phyloP scores from a whole-genome alignment of 345 rosid genomes.

The Linum usitatissimum region DNA sequence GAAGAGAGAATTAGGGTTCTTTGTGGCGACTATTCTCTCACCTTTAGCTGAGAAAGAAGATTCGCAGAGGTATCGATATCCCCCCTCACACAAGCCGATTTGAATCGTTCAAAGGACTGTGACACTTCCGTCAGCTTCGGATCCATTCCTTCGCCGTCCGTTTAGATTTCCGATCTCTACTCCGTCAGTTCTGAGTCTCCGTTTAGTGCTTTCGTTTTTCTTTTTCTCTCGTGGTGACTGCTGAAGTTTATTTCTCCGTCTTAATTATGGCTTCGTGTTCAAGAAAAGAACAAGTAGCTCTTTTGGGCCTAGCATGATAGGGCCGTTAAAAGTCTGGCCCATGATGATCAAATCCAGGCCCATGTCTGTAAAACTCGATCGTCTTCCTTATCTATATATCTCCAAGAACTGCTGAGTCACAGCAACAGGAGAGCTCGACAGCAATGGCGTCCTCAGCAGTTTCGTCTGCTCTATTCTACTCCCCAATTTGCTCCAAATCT shows the following conservation, averaged over 20 bases:
- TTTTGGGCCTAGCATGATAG: background rate
- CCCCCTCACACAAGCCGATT: conserved; percentile 62
- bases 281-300: conserved; percentile 18
- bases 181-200: background rate
- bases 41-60: conserved; percentile 83
- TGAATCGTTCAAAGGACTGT: conserved; percentile 77
- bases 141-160: conserved; percentile 45
- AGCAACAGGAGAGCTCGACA: conserved; percentile 5
- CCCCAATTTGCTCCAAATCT: conserved; percentile 23
- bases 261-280: conserved; percentile 22
- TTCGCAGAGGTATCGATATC: conserved; percentile 43
- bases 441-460: conserved; percentile 50
- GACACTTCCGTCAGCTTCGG: conserved; percentile 68
- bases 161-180: conserved; percentile 1
- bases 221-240: background rate
- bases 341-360: background rate
- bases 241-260: background rate
- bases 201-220: background rate
- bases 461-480: conserved; percentile 19
- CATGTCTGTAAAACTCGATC: background rate
- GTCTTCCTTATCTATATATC: background rate
- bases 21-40: conserved; percentile 5
- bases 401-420: background rate
- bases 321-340: background rate
- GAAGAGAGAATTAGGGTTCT: conserved; percentile 24